Base-by-base conservation (phyloP, 805 yeast genomes). In the Candida schatavii region DNA sequence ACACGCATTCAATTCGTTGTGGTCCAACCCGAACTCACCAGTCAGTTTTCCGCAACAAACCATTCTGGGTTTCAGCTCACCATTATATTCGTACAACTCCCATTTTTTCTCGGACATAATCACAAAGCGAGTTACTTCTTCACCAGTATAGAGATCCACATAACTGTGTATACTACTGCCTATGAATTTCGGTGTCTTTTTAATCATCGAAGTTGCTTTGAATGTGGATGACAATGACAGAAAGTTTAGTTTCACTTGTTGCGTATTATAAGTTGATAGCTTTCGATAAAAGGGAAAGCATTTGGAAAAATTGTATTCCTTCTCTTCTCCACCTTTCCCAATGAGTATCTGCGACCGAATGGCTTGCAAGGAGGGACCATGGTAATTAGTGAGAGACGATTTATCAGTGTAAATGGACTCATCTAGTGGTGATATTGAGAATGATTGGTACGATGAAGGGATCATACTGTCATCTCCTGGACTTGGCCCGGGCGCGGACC, bases 241-340 rank as follows among this genome's bases (percentile, higher is more conserved):
- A 44, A 57, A 39, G 40, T 51, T 47, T 31, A 61, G 49, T 44
- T 60, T 66, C 72, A 35, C 80, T 71, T 45, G 85, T 72, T 40
- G 88, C 59, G 61, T 80, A 65, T 48, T 80, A 69, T 55, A 76
- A 65, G 49, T 74, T 46, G 63, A 74, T 66, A 39, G 79, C 65
- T 60, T 82, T 45, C 96, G 72, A 56, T 84, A 86, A 42, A 81
- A 78, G 0, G 97, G 97, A 62, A 88, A 89, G 51, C 91, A 87
- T 52, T 81, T 84, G 4, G 83, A 81, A 58, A 82, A 88, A 40
- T 80, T 72, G 41, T 75, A 71, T 55, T 87, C 96, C 47, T 81
- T 80, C 21, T 57, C 56, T 46, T 67, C 74, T 34, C 56, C 60
- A 3, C 21, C 35, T 15, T 31, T 31, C 11, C 35, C 21, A 6